A percentile compares a stretch with the other conserved stretches of the same genome.
phyloP scores from a whole-genome alignment of 1,284 basidiomycete species.

The Trametes sp. region DNA sequence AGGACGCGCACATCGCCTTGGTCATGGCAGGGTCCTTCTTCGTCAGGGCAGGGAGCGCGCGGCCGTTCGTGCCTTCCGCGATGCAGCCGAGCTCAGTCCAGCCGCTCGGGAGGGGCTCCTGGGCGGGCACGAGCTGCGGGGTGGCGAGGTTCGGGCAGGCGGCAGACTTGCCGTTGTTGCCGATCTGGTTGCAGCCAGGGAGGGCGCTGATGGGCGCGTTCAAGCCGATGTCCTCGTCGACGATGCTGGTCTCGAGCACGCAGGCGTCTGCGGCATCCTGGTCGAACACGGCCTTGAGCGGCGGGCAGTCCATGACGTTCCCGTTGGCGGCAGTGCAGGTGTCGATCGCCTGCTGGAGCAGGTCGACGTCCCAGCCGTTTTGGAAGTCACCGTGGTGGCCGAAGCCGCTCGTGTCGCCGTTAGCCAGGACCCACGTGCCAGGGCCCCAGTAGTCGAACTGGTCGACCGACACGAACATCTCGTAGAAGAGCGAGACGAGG shows the following conservation, averaged over 20 bases:
- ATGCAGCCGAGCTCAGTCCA: slow-evolving; percentile 41
- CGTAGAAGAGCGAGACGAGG: slow-evolving; percentile 44
- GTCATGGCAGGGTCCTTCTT: slow-evolving; percentile 37
- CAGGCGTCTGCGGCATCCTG: slow-evolving; percentile 34
- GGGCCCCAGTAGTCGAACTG: slow-evolving; percentile 35
- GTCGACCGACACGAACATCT: slow-evolving; percentile 37
- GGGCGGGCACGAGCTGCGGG: slow-evolving; percentile 30
- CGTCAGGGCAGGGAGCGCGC: slow-evolving; percentile 37
- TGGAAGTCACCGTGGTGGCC: slow-evolving; percentile 46
- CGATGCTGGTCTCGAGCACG: slow-evolving; percentile 33
- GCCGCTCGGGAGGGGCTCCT: slow-evolving; percentile 32
- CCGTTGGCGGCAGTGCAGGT: slow-evolving; percentile 36
- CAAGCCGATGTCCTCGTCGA: slow-evolving; percentile 39
- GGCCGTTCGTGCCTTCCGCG: slow-evolving; percentile 39
- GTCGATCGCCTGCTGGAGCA: slow-evolving; percentile 41
- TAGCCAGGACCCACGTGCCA: slow-evolving; percentile 42
- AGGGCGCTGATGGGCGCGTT: slow-evolving; percentile 32
- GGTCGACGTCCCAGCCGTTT: slow-evolving; percentile 43
- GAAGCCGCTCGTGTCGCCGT: slow-evolving; percentile 42
- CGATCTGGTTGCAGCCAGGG: slow-evolving; percentile 43
- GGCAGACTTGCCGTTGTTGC: slow-evolving; percentile 26
- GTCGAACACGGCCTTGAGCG: slow-evolving; percentile 35
- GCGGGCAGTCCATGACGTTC: slow-evolving; percentile 35
- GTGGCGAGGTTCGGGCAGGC: slow-evolving; percentile 18
- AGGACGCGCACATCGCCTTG: slow-evolving; percentile 34